Percentiles rank a stretch among this genome's conserved stretches.
Evolutionary conservation across 805 yeast genomes (phyloP).

Genomic region (Schizosaccharomyces japonicus): DNA sequence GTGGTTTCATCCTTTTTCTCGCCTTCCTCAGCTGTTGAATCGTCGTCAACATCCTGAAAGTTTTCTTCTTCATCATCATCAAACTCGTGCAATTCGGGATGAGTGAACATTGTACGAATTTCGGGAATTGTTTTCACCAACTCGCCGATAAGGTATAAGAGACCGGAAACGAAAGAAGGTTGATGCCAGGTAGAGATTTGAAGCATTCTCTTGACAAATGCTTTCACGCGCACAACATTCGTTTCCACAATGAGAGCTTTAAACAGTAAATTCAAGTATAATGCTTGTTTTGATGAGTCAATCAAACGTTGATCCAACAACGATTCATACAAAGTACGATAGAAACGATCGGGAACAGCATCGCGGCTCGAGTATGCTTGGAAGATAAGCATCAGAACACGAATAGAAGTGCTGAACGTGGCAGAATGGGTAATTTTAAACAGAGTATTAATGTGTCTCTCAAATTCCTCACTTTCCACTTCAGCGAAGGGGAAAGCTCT

Average conservation of each 20-base stretch:
- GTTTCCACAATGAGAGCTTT: slow-evolving; percentile 57
- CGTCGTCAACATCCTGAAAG: slow-evolving; percentile 16
- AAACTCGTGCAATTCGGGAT: slow-evolving; percentile 28
- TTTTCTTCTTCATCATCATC: slow-evolving; percentile 17
- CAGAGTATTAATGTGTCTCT: slow-evolving; percentile 56
- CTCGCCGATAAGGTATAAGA: slow-evolving; percentile 49
- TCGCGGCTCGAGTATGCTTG: slow-evolving; percentile 45
- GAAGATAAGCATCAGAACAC: slow-evolving; percentile 65
- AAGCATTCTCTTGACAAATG: slow-evolving; percentile 72
- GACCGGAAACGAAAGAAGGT: slow-evolving; percentile 42
- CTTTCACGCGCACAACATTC: slow-evolving; percentile 39
- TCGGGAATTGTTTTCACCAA: slow-evolving; percentile 41
- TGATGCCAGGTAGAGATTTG: slow-evolving; percentile 37
- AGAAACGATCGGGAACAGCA: slow-evolving; percentile 30
- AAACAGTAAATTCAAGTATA: slow-evolving; percentile 65
- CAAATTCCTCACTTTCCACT: slow-evolving; percentile 38
- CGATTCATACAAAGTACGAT: slow-evolving; percentile 72
- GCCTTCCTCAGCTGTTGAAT: slow-evolving; percentile 10
- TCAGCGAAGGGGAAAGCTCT: slow-evolving; percentile 86
- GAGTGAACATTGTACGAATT: slow-evolving; percentile 35
- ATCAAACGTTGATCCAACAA: slow-evolving; percentile 63
- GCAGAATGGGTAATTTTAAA: slow-evolving; percentile 82
- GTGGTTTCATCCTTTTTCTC: slow-evolving; percentile 10
- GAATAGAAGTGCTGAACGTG: slow-evolving; percentile 81
- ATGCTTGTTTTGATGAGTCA: slow-evolving; percentile 76